A percentile compares a stretch with the other conserved stretches of the same genome.
Evolutionary conservation across 2,329 filamentous ascomycete genomes (phyloP).

Genomic region (Elsinoe necatrix): DNA sequence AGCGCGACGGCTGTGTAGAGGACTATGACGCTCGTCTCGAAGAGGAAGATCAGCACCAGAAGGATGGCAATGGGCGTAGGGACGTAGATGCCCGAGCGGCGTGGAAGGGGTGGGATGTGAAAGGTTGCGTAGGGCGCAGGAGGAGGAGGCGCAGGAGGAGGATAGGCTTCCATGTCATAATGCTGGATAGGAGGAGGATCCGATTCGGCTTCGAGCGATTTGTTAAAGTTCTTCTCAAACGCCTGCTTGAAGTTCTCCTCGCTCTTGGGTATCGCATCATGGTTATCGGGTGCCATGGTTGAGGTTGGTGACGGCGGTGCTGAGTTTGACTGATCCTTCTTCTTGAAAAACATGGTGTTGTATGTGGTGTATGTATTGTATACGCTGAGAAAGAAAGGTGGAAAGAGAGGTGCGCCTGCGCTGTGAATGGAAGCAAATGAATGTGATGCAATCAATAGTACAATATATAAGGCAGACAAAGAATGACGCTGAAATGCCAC

Average conservation of each 20-base stretch:
- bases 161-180: constrained; percentile 20
- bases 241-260: constrained; percentile 21
- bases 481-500: not conserved
- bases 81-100: constrained; percentile 27
- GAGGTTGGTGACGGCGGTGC: not conserved
- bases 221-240: constrained; percentile 29
- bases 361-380: not conserved
- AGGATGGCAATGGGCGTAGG: constrained; percentile 28
- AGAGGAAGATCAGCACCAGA: constrained; percentile 26
- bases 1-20: constrained; percentile 32
- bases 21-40: constrained; percentile 31
- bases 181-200: constrained; percentile 19
- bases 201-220: constrained; percentile 24
- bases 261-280: not conserved
- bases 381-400: too few species aligned
- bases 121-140: constrained; percentile 21
- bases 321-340: not conserved
- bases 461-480: not conserved
- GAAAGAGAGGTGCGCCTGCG: too few species aligned
- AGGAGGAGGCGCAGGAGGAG: constrained; percentile 20
- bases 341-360: constrained; percentile 1
- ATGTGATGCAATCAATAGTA: not conserved
- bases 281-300: not conserved
- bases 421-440: constrained; percentile 1
- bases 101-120: constrained; percentile 17